Conservation (phyloP, 495 filamentous ascomycete species). For the Penicillium maclennaniae region DNA sequence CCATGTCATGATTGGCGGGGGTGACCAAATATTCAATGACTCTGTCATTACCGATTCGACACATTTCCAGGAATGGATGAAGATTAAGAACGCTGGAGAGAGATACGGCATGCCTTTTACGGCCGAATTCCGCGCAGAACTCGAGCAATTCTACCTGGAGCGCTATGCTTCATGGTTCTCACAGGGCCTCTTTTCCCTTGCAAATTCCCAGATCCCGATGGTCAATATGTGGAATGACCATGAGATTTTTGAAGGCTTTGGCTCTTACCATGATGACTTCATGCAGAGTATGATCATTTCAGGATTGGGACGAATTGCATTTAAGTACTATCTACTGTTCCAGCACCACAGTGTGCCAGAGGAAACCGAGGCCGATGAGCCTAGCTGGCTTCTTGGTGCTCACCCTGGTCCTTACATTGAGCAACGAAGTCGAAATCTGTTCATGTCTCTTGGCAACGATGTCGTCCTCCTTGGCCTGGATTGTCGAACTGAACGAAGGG, state of each 20-base stretch:
- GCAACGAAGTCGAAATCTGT: constrained; percentile 77
- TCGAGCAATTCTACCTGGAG: constrained; percentile 82
- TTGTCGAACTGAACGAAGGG: constrained; percentile 83
- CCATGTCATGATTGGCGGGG: constrained; percentile 97
- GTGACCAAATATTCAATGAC: constrained; percentile 97
- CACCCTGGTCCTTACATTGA: constrained; percentile 86
- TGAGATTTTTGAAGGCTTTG: constrained; percentile 96
- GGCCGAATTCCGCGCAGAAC: constrained; percentile 72
- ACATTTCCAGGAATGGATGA: constrained; percentile 77
- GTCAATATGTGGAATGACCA: constrained; percentile 98
- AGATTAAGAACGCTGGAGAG: constrained; percentile 71
- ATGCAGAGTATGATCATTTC: constrained; percentile 90
- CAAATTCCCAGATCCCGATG: constrained; percentile 94
- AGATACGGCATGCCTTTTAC: constrained; percentile 74
- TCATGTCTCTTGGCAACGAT: constrained; percentile 74
- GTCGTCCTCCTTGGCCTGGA: constrained; percentile 84
- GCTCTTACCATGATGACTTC: constrained; percentile 87
- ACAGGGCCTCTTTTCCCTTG: constrained; percentile 88
- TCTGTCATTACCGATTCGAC: constrained; percentile 65
- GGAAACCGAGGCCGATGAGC: constrained; percentile 77
- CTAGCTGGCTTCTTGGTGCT: constrained; percentile 83
- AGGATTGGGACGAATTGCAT: constrained; percentile 83
- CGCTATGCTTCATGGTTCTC: constrained; percentile 91
- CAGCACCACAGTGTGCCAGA: constrained; percentile 85
- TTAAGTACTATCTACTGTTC: constrained; percentile 98